Conservation (phyloP, 805 yeast genomes). For the Sungouiozyma ichnusensis region DNA sequence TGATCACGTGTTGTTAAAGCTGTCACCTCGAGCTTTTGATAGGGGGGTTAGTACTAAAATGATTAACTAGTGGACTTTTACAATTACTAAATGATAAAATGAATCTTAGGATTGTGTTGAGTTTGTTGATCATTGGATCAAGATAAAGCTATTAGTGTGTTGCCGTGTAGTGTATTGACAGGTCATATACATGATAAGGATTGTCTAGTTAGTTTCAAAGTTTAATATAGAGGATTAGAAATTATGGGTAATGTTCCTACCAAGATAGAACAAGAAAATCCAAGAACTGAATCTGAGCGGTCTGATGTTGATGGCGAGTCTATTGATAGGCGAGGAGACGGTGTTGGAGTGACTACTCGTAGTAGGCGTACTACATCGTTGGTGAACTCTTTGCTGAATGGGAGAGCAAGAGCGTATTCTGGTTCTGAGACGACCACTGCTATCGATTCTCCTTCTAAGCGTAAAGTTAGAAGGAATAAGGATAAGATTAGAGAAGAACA, state of each 20-base stretch:
- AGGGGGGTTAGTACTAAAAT: background rate
- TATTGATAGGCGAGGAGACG: conserved; percentile 3
- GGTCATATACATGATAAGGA: too few relatives aligned
- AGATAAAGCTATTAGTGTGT: too few relatives aligned
- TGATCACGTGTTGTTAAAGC: background rate
- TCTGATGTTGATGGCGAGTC: conserved; percentile 5
- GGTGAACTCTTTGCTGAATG: conserved; percentile 17
- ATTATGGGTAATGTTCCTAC: conserved; percentile 41
- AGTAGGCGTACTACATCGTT: conserved; percentile 16
- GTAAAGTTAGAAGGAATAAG: conserved; percentile 42
- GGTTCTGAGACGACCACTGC: conserved; percentile 2
- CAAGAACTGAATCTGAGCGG: conserved; percentile 1
- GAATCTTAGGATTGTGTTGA: background rate
- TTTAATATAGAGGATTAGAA: conserved; percentile 2
- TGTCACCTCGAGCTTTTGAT: background rate
- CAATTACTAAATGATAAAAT: background rate
- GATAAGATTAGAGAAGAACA: conserved; percentile 44
- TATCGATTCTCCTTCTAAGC: conserved; percentile 16
- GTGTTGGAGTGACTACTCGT: conserved; percentile 9
- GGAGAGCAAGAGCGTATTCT: conserved; percentile 20
- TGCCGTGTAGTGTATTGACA: too few relatives aligned
- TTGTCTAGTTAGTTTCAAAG: too few relatives aligned
- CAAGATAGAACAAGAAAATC: conserved; percentile 30
- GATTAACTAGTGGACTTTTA: background rate
- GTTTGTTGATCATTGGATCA: too few relatives aligned